Conservation (phyloP, 331 rosid genomes). For the Prunus yedoensis region DNA sequence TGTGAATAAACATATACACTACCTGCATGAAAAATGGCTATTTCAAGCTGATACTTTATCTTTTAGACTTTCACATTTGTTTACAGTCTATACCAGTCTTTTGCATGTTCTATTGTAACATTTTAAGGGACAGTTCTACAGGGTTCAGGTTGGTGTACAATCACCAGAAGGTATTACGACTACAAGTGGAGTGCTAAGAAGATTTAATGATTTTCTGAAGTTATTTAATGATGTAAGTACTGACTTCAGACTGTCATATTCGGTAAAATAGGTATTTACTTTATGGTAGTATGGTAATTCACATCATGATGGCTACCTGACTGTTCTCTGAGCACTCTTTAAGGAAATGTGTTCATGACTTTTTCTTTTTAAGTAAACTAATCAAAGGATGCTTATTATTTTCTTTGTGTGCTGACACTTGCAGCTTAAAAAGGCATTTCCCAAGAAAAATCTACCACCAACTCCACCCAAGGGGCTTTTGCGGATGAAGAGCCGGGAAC, state of each 20-base stretch:
- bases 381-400: constrained; percentile 18
- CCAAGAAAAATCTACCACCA: constrained; percentile 67
- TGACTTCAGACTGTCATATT: constrained; percentile 22
- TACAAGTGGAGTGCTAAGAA: constrained; percentile 64
- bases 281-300: constrained; percentile 12
- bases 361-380: constrained; percentile 18
- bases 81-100: constrained; percentile 15
- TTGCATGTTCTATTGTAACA: constrained; percentile 52
- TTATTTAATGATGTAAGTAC: constrained; percentile 74
- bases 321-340: constrained; percentile 4
- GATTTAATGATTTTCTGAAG: constrained; percentile 96
- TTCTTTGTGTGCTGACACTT: constrained; percentile 24
- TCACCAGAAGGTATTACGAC: constrained; percentile 82
- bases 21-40: background rate
- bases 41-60: constrained; percentile 15
- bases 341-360: constrained; percentile 7
- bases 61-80: background rate
- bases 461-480: constrained; percentile 87
- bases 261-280: background rate
- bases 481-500: constrained; percentile 69
- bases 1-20: background rate
- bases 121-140: constrained; percentile 91
- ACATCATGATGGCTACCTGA: background rate
- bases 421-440: constrained; percentile 68
- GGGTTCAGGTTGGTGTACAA: constrained; percentile 96